phyloP scores from a whole-genome alignment of 345 rosid species.

The Viola odorata region DNA sequence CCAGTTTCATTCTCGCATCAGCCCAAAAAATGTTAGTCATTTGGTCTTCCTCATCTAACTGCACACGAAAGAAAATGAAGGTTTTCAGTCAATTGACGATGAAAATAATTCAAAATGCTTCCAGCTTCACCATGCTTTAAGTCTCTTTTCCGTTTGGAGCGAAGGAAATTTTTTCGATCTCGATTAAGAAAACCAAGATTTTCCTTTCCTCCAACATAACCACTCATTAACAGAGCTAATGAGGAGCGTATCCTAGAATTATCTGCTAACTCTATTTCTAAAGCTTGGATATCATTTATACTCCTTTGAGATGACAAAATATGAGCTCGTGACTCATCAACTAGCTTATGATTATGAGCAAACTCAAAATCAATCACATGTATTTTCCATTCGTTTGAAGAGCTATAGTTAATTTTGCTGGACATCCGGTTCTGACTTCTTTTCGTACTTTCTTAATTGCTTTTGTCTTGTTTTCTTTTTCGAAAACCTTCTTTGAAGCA shows the following conservation, averaged over 20 bases:
- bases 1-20: constrained; percentile 27
- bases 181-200: constrained; percentile 23
- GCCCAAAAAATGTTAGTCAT: constrained; percentile 40
- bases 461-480: constrained; percentile 27
- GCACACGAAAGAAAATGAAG: constrained; percentile 22
- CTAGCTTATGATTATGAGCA: constrained; percentile 35
- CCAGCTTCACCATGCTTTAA: constrained; percentile 34
- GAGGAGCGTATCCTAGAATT: constrained; percentile 14
- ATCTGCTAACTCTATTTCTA: constrained; percentile 10
- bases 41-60: constrained; percentile 32
- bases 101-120: constrained; percentile 29
- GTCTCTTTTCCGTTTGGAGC: constrained; percentile 24
- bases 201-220: constrained; percentile 14
- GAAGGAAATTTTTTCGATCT: constrained; percentile 20
- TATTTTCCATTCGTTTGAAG: constrained; percentile 34
- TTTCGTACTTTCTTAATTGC: constrained; percentile 27
- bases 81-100: constrained; percentile 31
- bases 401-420: constrained; percentile 32
- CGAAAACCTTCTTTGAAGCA: constrained; percentile 40
- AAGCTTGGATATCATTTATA: constrained; percentile 13
- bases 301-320: constrained; percentile 23
- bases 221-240: constrained; percentile 7
- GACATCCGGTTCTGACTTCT: constrained; percentile 39
- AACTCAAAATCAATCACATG: constrained; percentile 33
- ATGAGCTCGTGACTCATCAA: constrained; percentile 2